Percentiles rank a stretch among this genome's conserved stretches.
Conservation (phyloP, 225 moss, liverwort and hornwort genomes). For the Ulota crispa region DNA sequence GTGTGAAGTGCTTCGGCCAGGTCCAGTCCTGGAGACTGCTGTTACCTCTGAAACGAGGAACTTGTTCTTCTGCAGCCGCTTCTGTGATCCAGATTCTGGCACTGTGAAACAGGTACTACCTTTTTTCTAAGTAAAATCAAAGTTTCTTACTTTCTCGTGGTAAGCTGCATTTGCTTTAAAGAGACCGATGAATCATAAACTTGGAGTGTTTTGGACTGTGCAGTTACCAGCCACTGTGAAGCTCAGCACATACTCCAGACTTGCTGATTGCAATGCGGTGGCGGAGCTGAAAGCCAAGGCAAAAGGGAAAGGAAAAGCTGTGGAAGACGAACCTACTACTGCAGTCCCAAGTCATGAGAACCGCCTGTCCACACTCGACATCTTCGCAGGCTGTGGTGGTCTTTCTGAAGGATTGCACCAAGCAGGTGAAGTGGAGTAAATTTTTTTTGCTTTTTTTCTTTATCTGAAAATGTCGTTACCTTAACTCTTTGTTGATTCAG, state of each 20-base stretch:
- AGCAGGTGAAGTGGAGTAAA: slow-evolving; percentile 52
- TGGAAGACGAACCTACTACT: slow-evolving; percentile 51
- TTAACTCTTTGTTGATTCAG: too few relatives aligned
- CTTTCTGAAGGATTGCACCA: slow-evolving; percentile 91
- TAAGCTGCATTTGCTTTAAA: neutral
- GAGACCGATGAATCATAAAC: neutral
- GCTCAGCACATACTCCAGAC: slow-evolving; percentile 61
- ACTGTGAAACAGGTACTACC: slow-evolving; percentile 74
- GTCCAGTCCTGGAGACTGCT: slow-evolving; percentile 70
- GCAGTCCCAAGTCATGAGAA: slow-evolving; percentile 31
- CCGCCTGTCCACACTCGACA: slow-evolving; percentile 75
- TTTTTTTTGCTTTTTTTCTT: neutral
- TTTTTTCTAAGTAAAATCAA: neutral
- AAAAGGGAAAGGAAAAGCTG: slow-evolving; percentile 90
- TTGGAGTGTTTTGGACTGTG: slow-evolving; percentile 19
- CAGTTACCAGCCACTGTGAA: slow-evolving; percentile 81
- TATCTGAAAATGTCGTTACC: neutral
- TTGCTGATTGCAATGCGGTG: slow-evolving; percentile 49
- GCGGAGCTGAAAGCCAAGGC: slow-evolving; percentile 70
- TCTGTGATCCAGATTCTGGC: slow-evolving; percentile 82
- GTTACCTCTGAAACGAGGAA: slow-evolving; percentile 63
- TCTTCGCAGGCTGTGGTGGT: slow-evolving; percentile 98
- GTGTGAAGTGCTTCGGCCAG: slow-evolving; percentile 80
- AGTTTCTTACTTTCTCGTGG: neutral
- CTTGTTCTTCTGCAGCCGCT: slow-evolving; percentile 86